phyloP scores from a whole-genome alignment of 83 land plant genomes.

The Larix sibirica region DNA sequence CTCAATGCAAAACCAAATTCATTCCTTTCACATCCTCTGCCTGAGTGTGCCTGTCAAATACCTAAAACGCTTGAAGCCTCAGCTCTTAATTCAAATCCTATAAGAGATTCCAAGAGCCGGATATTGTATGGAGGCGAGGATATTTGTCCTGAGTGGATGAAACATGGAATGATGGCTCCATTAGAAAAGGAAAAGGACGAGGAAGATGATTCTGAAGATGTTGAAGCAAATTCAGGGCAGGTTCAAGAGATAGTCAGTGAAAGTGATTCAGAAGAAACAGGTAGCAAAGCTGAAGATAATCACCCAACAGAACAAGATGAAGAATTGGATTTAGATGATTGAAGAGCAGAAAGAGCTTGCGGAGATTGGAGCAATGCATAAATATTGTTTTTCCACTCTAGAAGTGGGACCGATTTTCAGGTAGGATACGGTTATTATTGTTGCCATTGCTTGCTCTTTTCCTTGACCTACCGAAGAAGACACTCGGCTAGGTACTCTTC shows the following conservation, averaged over 20 bases:
- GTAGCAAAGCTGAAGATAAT: conserved; percentile 3
- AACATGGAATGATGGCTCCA: conserved; percentile 16
- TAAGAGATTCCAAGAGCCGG: conserved; percentile 15
- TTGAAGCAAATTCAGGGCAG: conserved; percentile 25
- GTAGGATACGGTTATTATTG: not conserved
- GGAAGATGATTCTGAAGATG: conserved; percentile 37
- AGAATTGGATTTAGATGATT: conserved; percentile 76
- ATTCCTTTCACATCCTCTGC: conserved; percentile 85
- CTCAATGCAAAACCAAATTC: conserved; percentile 40
- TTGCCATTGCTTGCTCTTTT: not conserved
- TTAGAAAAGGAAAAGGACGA: conserved; percentile 18
- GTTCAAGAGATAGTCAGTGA: not conserved
- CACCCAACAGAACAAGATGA: conserved; percentile 47
- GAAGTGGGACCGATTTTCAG: not conserved
- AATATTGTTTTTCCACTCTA: not conserved
- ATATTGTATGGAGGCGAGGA: conserved; percentile 42
- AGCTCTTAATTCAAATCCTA: not conserved
- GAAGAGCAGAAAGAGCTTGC: not conserved
- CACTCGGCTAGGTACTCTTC: not conserved
- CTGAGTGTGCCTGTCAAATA: conserved; percentile 79
- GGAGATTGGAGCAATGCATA: not conserved
- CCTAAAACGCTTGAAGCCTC: conserved; percentile 7
- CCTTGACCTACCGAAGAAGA: not conserved
- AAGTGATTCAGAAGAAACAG: conserved; percentile 30
- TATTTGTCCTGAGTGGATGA: conserved; percentile 61